Base-by-base conservation (phyloP, 2,329 filamentous ascomycete genomes). In the Botryosphaeria dothidea region DNA sequence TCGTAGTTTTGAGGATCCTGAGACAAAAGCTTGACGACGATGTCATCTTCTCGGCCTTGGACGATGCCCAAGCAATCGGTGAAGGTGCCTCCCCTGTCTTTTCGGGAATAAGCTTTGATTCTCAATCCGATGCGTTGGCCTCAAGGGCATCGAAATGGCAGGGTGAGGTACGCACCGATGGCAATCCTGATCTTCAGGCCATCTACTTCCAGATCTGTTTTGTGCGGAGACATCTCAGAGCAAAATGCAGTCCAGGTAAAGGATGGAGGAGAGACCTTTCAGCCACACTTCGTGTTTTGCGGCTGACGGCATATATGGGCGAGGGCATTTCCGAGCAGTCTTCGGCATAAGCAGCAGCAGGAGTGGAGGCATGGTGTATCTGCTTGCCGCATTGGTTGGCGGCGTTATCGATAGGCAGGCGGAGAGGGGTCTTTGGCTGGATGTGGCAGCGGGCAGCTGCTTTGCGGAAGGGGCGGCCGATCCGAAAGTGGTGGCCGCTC, bases 1-100 rank as follows among this genome's bases (percentile, higher is more conserved):
- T 69, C 54, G 51, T 74, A 74, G 54, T 74, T 71, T 19, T 66
- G 54, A 23, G 72, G 72, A 64, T 73, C 71, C 7, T 73, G 70
- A 8, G 72, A 74, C 27, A 74, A 64, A 25, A 74, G 65, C 62
- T 74, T 74, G 46, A 74, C 61, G 48, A 74, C 67, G n/a, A 73
- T 67, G 48, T 73, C 70, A 25, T 69, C 67, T 69, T 69, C n/a
- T 4, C 57, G 49, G 21, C 66, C 67, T 3, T 61, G 60, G 65
- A 72, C 29, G 68, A 73, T 46, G 70, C 73, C 43, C 57, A 61
- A 52, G 25, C 68, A 65, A 43, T 70, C 69, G 29, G 66, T 68
- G 49, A 70, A 70, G 11, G 69, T 70, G 36, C 69, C 69, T 13
- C 69, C 69, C 21, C 69, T 66, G 54, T 70, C 69, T 61, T 15